Conservation (phyloP, 306 rosid genomes). For the Vigna reflexopilosa region DNA sequence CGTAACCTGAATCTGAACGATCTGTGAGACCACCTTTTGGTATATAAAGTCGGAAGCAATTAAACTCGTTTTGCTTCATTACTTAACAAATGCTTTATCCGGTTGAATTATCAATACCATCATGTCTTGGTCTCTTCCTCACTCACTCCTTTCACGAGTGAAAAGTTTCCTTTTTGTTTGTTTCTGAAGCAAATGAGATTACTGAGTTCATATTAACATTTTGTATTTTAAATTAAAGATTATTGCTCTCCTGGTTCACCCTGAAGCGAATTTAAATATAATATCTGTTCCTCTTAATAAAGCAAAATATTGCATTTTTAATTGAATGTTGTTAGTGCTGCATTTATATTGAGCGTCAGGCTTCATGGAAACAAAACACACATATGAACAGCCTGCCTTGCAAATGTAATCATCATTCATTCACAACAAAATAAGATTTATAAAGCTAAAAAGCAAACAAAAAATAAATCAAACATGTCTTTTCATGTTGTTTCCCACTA, state of each 20-base stretch:
- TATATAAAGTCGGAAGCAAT: slow-evolving; percentile 43
- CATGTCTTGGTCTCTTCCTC: background rate
- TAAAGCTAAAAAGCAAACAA: slow-evolving; percentile 29
- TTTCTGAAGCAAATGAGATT: background rate
- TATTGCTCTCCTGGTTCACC: background rate
- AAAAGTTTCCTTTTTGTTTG: background rate
- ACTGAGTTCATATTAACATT: background rate
- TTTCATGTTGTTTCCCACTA: slow-evolving; percentile 65
- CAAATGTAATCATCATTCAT: slow-evolving; percentile 49
- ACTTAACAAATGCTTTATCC: no score
- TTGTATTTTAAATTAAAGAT: background rate
- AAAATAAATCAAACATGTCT: slow-evolving; percentile 48
- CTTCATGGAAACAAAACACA: slow-evolving; percentile 46
- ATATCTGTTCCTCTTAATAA: slow-evolving; percentile 18
- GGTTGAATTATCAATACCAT: background rate
- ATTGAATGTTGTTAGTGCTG: background rate
- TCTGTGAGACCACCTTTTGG: slow-evolving; percentile 6
- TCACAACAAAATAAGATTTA: slow-evolving; percentile 56
- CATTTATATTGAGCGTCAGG: slow-evolving; percentile 44
- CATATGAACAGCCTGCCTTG: slow-evolving; percentile 38
- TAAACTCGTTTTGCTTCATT: slow-evolving; percentile 40
- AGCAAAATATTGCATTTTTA: background rate
- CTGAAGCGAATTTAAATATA: background rate
- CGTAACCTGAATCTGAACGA: slow-evolving; percentile 44
- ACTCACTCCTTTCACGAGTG: background rate